Evolutionary conservation across 139 green algal species (phyloP).

Genomic region (Limnomonas spitsbergensis): DNA sequence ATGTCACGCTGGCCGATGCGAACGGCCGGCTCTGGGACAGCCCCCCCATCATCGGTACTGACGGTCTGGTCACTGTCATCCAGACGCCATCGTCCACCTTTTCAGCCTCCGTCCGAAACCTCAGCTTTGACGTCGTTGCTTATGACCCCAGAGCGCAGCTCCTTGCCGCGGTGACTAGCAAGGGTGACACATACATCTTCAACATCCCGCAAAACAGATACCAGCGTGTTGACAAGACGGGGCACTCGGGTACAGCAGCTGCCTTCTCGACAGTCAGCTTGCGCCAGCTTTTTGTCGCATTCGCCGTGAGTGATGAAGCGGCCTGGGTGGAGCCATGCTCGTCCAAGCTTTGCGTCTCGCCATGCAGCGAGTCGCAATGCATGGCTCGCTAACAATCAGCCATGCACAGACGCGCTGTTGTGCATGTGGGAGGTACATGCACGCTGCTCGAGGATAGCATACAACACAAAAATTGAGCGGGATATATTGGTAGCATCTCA

Average conservation of each 20-base stretch:
- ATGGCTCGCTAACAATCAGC: too few relatives aligned
- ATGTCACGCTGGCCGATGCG: conserved; percentile 14
- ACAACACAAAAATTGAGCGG: too few relatives aligned
- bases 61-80: conserved; percentile 13
- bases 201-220: conserved; percentile 21
- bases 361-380: too few relatives aligned
- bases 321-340: background rate
- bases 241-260: conserved; percentile 18
- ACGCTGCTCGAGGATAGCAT: too few relatives aligned
- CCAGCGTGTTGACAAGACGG: conserved; percentile 21
- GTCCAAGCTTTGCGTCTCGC: too few relatives aligned
- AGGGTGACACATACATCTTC: conserved; percentile 16
- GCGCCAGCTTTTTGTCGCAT: conserved; percentile 25
- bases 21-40: conserved; percentile 24
- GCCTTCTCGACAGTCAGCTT: background rate
- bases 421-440: too few relatives aligned
- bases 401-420: too few relatives aligned
- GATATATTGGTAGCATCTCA: too few relatives aligned
- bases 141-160: conserved; percentile 10
- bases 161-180: conserved; percentile 11
- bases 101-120: conserved; percentile 2
- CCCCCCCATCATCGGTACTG: background rate
- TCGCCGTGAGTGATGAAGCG: conserved; percentile 13
- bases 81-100: conserved; percentile 19
- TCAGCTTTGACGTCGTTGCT: conserved; percentile 13